phyloP scores from a whole-genome alignment of 2,329 filamentous ascomycete species.

The Ophiognomonia clavigignenti-juglandacearum region DNA sequence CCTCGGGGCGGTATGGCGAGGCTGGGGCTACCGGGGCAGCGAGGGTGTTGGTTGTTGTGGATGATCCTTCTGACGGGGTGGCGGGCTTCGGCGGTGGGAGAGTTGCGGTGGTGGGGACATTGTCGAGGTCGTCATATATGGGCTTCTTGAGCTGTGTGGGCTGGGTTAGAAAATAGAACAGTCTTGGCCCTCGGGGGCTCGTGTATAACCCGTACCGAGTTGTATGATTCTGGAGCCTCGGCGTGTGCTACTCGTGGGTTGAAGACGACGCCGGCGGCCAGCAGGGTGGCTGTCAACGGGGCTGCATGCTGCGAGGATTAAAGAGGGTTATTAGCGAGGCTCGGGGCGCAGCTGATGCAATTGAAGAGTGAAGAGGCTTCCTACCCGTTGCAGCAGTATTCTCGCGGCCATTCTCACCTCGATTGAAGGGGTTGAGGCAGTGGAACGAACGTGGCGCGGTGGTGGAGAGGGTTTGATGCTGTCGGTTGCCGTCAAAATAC shows the following conservation, averaged over 20 bases:
- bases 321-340: constrained; percentile 21
- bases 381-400: constrained; percentile 54
- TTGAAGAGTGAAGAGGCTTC: constrained; percentile 14
- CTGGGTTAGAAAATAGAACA: constrained; percentile 11
- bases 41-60: constrained; percentile 25
- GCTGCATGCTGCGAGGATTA: constrained; percentile 41
- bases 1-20: constrained; percentile 23
- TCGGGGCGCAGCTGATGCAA: constrained; percentile 9
- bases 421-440: constrained; percentile 33
- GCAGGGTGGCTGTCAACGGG: constrained; percentile 48
- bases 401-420: constrained; percentile 54
- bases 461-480: constrained; percentile 9
- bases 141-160: constrained; percentile 52
- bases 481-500: neutral
- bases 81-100: constrained; percentile 8
- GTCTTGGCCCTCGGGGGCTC: neutral
- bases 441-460: constrained; percentile 5
- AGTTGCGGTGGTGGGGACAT: constrained; percentile 19
- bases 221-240: constrained; percentile 37
- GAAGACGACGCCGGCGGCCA: constrained; percentile 44
- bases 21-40: constrained; percentile 24
- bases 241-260: constrained; percentile 44
- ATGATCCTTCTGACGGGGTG: constrained; percentile 27
- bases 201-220: constrained; percentile 2
- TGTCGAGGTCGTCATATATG: constrained; percentile 73